Percentiles rank a stretch among this genome's conserved stretches.
These are phyloP conservation scores for Miscanthus lutarioriparius DNA, from an alignment of 176 grass and related monocot species.

Conservation along the genomic window DNA sequence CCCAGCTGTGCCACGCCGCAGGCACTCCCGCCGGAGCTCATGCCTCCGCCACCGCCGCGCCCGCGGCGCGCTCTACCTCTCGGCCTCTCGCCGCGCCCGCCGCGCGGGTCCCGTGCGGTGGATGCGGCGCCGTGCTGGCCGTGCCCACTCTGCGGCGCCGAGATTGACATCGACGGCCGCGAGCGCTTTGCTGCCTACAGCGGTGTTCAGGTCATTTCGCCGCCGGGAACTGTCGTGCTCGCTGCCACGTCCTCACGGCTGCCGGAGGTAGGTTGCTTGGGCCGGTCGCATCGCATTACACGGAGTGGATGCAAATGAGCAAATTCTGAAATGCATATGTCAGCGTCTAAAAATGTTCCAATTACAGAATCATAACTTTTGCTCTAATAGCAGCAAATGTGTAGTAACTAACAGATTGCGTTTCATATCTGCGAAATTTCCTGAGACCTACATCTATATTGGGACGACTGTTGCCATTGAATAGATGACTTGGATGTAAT, in stretches of 20 bases:
- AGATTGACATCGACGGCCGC: conserved; percentile 51
- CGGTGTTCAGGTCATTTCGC: conserved; percentile 23
- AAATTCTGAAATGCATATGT: neutral
- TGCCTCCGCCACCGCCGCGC: conserved; percentile 37
- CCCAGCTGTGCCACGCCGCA: conserved; percentile 57
- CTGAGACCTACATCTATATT: neutral
- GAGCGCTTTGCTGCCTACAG: neutral
- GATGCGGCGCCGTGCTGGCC: conserved; percentile 68
- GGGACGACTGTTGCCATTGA: neutral
- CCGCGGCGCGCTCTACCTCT: conserved; percentile 29
- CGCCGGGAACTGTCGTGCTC: neutral
- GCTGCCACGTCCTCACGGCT: neutral
- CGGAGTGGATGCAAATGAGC: neutral
- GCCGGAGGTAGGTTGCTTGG: conserved; percentile 10
- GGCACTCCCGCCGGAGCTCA: conserved; percentile 55
- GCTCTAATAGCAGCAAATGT: neutral
- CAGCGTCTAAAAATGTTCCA: neutral
- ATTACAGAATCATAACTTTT: neutral
- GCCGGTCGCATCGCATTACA: neutral
- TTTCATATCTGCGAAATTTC: neutral
- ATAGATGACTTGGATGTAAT: neutral
- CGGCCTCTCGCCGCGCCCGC: neutral
- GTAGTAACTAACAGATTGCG: neutral
- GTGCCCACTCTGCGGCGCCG: conserved; percentile 74
- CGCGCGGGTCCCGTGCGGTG: conserved; percentile 52